Conservation (phyloP, 345 rosid genomes). For the Eucalyptus lansdowneana region DNA sequence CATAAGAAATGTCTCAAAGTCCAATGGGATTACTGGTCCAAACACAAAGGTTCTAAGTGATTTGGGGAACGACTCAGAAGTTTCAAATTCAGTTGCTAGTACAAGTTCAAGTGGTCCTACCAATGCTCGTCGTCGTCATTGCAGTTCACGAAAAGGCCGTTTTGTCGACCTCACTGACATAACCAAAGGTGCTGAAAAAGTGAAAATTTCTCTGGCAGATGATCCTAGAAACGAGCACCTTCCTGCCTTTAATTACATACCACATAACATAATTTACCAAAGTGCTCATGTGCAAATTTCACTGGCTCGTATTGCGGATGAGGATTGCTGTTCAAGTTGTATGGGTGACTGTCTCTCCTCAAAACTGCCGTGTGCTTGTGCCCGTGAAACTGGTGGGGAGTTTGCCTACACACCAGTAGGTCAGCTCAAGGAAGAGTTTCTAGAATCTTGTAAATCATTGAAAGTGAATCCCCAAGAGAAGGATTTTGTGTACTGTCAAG, state of each 20-base stretch:
- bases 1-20: neutral
- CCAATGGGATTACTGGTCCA: neutral
- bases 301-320: slow-evolving; percentile 62
- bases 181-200: slow-evolving; percentile 50
- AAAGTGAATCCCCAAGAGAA: slow-evolving; percentile 16
- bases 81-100: slow-evolving; percentile 5
- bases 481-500: slow-evolving; percentile 43
- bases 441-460: slow-evolving; percentile 29
- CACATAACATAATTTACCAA: slow-evolving; percentile 47
- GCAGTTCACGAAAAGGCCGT: slow-evolving; percentile 6
- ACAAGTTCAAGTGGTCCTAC: neutral
- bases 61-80: neutral
- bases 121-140: neutral
- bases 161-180: slow-evolving; percentile 14
- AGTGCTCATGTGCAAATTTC: slow-evolving; percentile 52
- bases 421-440: slow-evolving; percentile 41
- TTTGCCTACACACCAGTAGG: slow-evolving; percentile 67
- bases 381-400: slow-evolving; percentile 78
- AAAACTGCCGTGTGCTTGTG: slow-evolving; percentile 56
- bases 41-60: neutral
- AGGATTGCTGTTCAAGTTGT: slow-evolving; percentile 61
- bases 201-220: slow-evolving; percentile 46
- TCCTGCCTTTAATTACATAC: slow-evolving; percentile 61
- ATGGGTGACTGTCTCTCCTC: slow-evolving; percentile 61
- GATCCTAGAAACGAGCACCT: slow-evolving; percentile 25